Conservation (phyloP, 2,329 filamentous ascomycete species). For the Cadophora gregata region DNA sequence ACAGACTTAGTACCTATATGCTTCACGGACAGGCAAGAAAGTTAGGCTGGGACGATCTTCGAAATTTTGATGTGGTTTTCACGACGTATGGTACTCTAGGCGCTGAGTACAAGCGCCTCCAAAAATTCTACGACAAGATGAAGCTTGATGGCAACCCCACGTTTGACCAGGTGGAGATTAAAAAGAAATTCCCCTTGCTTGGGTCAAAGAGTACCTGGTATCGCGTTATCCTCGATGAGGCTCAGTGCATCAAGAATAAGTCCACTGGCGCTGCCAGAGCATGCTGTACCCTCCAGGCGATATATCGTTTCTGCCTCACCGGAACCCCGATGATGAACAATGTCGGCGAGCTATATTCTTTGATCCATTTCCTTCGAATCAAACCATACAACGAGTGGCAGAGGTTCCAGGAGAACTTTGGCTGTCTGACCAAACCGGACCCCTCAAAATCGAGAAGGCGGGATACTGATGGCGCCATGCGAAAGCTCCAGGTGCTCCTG, state of each 20-base stretch:
- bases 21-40: constrained; percentile 68
- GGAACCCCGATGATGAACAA: constrained; percentile 92
- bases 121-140: constrained; percentile 49
- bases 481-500: constrained; percentile 73
- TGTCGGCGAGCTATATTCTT: constrained; percentile 76
- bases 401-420: constrained; percentile 57
- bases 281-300: constrained; percentile 61
- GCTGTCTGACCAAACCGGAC: constrained; percentile 38
- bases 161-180: constrained; percentile 46
- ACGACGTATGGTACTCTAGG: constrained; percentile 79
- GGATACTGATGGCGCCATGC: constrained; percentile 60
- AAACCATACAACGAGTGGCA: constrained; percentile 72
- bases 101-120: constrained; percentile 69
- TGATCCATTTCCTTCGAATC: constrained; percentile 79
- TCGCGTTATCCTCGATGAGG: constrained; percentile 78
- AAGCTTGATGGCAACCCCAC: constrained; percentile 37
- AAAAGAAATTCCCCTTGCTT: constrained; percentile 52
- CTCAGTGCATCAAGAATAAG: constrained; percentile 81
- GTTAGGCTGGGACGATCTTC: constrained; percentile 64
- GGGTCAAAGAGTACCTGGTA: constrained; percentile 68
- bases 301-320: constrained; percentile 75
- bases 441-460: constrained; percentile 16
- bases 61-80: constrained; percentile 73
- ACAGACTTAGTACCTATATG: constrained; percentile 69
- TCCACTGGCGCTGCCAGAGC: constrained; percentile 66